Base-by-base conservation (phyloP, 768 basidiomycete genomes). In the Candolleomyces eurysporus region DNA sequence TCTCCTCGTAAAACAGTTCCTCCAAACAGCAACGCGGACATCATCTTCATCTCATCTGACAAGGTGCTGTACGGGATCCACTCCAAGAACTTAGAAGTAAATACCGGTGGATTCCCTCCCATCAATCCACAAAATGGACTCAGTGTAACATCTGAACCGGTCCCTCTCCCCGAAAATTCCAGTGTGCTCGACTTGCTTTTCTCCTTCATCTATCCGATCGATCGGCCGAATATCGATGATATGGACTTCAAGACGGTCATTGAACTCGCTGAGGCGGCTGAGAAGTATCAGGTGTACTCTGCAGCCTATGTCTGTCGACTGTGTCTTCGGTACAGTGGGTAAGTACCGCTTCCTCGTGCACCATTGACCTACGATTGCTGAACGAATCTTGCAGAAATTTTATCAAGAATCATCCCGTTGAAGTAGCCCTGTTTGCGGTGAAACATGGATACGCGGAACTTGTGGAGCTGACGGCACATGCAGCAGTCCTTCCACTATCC, bases 1-100 rank as follows among this genome's bases (percentile, higher is more conserved):
- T 36, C 36, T 11, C 36, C 36, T 36, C 11, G 3, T 36, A 7
- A 11, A 36, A 30, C 46, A 48, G 46, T 48, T 22, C 46, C 46
- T 22, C 46, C 46, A n/a, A n/a, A 7, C 46, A n/a, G 21, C 13
- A 26, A 42, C 5, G 68, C 70, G 0, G 74, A 75, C 56, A 60
- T 75, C 14, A 64, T 65, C 10, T 67, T 75, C 54, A 56, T 65
- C 43, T 75, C 72, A 19, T 46, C 63, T 9, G 73, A 75, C 46
- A 59, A 57, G 11, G 61, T 72, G 10, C 54, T 64, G 13, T 73
- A 73, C 49, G 60, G 65, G 17, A 55, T 74, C 7, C 69, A 74
- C 50, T 52, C 66, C 16, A 72, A 67, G 53, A 69, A 72, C 31
- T 65, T 75, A 6, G 69, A 69, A 19, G 65, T 67, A 13, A 62